Percentiles rank a stretch among this genome's conserved stretches.
phyloP scores from a whole-genome alignment of 2,329 filamentous ascomycete species.

The Pseudofabraea citricarpa region DNA sequence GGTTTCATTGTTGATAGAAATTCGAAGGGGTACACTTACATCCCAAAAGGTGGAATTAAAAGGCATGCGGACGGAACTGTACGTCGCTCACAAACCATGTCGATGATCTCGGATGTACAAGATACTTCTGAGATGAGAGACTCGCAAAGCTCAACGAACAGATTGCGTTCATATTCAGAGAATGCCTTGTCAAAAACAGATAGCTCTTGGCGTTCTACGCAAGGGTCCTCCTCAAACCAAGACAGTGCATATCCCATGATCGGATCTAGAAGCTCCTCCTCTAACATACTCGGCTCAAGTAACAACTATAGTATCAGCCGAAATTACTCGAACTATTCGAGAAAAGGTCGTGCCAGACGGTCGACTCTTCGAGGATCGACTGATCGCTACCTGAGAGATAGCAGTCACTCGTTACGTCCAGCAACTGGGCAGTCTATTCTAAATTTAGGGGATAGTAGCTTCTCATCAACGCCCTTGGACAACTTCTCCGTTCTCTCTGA shows the following conservation, averaged over 20 bases:
- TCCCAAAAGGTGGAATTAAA: slow-evolving; percentile 3
- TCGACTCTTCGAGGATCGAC: slow-evolving; percentile 12
- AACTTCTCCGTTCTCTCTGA: slow-evolving; percentile 16
- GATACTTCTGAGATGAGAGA: slow-evolving; percentile 9
- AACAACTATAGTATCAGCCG: slow-evolving; percentile 10
- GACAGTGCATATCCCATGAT: slow-evolving; percentile 14
- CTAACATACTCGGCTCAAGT: not conserved
- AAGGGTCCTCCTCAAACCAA: slow-evolving; percentile 3
- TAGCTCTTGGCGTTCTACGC: slow-evolving; percentile 21
- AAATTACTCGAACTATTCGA: slow-evolving; percentile 24
- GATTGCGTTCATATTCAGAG: slow-evolving; percentile 19
- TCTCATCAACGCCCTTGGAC: slow-evolving; percentile 18
- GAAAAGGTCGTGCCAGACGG: slow-evolving; percentile 19
- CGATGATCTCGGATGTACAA: slow-evolving; percentile 7
- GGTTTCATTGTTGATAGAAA: slow-evolving; percentile 10
- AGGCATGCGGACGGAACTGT: slow-evolving; percentile 5
- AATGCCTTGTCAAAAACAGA: slow-evolving; percentile 17
- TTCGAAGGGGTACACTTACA: slow-evolving; percentile 4
- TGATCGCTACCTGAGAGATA: slow-evolving; percentile 9
- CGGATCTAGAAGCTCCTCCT: slow-evolving; percentile 16
- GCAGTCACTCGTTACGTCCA: slow-evolving; percentile 4
- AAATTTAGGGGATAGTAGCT: slow-evolving; percentile 19
- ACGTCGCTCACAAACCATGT: slow-evolving; percentile 13
- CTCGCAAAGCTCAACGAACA: slow-evolving; percentile 7
- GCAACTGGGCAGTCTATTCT: slow-evolving; percentile 9